Conservation (phyloP, 768 basidiomycete species). For the Leccinum broughii region DNA sequence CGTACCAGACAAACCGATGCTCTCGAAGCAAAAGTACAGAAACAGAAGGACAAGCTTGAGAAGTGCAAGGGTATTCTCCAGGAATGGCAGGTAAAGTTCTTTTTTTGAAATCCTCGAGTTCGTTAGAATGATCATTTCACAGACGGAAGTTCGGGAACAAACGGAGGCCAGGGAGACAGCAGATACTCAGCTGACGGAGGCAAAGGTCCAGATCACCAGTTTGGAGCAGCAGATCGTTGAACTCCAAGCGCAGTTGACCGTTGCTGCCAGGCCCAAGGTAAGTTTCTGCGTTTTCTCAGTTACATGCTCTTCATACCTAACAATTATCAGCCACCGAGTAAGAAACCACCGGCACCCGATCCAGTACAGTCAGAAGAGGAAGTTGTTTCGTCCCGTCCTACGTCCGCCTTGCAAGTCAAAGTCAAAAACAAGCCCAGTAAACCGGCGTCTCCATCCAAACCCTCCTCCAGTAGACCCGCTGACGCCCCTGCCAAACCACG, state of each 20-base stretch:
- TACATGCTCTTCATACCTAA: constrained; percentile 9
- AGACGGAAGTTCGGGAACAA: constrained; percentile 43
- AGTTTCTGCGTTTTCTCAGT: constrained; percentile 1
- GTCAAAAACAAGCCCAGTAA: constrained; percentile 20
- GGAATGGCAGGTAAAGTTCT: constrained; percentile 46
- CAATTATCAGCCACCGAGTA: constrained; percentile 12
- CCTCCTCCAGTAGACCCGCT: constrained; percentile 15
- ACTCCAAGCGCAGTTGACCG: constrained; percentile 45
- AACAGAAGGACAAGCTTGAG: constrained; percentile 42
- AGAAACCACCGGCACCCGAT: constrained; percentile 11
- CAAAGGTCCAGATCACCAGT: constrained; percentile 24
- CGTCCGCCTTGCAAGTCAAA: constrained; percentile 14
- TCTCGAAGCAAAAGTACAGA: constrained; percentile 42
- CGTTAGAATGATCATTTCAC: constrained; percentile 1
- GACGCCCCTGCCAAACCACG: constrained; percentile 26
- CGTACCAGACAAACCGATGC: constrained; percentile 24
- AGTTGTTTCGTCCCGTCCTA: constrained; percentile 13
- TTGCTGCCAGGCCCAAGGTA: constrained; percentile 34
- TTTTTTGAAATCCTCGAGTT: not conserved
- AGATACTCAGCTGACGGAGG: constrained; percentile 36
- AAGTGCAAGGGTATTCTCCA: constrained; percentile 43
- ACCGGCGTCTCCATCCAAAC: constrained; percentile 18
- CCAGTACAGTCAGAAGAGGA: constrained; percentile 22
- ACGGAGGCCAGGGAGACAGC: constrained; percentile 39
- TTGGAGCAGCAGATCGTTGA: constrained; percentile 44